These are phyloP conservation scores for Pseudocercospora fijiensis DNA, from an alignment of 2,329 filamentous ascomycete genomes.

Conservation along the genomic window DNA sequence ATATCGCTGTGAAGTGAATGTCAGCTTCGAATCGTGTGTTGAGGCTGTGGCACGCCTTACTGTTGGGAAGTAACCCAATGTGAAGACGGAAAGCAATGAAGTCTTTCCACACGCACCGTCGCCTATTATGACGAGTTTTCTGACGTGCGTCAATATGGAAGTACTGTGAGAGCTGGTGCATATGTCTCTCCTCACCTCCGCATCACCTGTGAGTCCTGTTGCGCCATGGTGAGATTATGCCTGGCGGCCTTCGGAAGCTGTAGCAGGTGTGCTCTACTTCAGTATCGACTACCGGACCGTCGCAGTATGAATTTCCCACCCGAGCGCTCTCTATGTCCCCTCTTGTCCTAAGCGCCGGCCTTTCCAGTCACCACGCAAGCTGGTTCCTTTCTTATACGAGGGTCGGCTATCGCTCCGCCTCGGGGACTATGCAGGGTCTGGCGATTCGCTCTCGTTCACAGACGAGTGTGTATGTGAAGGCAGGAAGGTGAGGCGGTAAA, in stretches of 20 bases:
- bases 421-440: constrained; percentile 18
- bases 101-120: constrained; percentile 99
- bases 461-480: background rate
- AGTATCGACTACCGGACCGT: background rate
- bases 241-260: constrained; percentile 6
- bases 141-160: constrained; percentile 42
- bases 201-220: constrained; percentile 42
- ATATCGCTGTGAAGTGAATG: constrained; percentile 36
- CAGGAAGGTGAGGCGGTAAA: background rate
- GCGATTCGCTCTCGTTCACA: background rate
- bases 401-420: constrained; percentile 4
- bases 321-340: background rate
- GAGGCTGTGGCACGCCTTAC: constrained; percentile 58
- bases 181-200: constrained; percentile 34
- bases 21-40: background rate
- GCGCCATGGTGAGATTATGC: constrained; percentile 34
- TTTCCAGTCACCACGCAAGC: background rate
- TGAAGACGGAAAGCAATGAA: constrained; percentile 95
- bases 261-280: background rate
- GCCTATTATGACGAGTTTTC: constrained; percentile 95
- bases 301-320: background rate
- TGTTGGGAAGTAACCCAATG: constrained; percentile 94
- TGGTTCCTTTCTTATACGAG: constrained; percentile 6
- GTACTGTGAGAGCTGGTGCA: background rate
- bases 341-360: background rate